A percentile compares a stretch with the other conserved stretches of the same genome.
These are phyloP conservation scores for Fusarium burgessii DNA, from an alignment of 2,329 filamentous ascomycete genomes.

Conservation along the genomic window DNA sequence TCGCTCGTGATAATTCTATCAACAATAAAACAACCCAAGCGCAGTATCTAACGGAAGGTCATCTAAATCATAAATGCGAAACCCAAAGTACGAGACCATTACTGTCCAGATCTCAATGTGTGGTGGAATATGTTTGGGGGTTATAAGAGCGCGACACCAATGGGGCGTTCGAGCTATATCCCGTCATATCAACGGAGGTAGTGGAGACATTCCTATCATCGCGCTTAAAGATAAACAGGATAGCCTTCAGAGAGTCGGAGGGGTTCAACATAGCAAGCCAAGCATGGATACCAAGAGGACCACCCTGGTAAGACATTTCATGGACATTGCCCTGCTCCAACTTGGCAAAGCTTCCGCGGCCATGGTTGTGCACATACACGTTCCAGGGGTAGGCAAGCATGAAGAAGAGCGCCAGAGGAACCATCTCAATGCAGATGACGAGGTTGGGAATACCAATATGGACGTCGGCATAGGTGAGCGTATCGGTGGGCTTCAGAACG, in stretches of 20 bases:
- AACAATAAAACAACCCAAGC: neutral
- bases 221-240: conserved; percentile 19
- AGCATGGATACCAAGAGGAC: conserved; percentile 26
- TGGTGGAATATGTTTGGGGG: neutral
- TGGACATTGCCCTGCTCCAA: conserved; percentile 8
- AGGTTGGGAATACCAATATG: conserved; percentile 40
- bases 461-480: conserved; percentile 39
- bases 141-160: conserved; percentile 12
- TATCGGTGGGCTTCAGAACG: conserved; percentile 23
- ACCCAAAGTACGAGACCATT: no score
- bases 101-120: neutral
- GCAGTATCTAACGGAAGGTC: neutral
- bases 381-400: conserved; percentile 36
- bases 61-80: no score
- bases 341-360: conserved; percentile 12
- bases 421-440: conserved; percentile 36
- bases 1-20: neutral
- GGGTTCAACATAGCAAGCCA: conserved; percentile 38
- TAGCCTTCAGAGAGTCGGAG: conserved; percentile 28
- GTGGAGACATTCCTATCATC: neutral
- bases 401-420: conserved; percentile 39
- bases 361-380: conserved; percentile 22
- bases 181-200: conserved; percentile 11
- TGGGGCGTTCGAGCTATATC: conserved; percentile 8
- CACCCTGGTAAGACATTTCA: conserved; percentile 25